Base-by-base conservation (phyloP, 2,329 filamentous ascomycete species). In the Alternaria hordeiaustralica region DNA sequence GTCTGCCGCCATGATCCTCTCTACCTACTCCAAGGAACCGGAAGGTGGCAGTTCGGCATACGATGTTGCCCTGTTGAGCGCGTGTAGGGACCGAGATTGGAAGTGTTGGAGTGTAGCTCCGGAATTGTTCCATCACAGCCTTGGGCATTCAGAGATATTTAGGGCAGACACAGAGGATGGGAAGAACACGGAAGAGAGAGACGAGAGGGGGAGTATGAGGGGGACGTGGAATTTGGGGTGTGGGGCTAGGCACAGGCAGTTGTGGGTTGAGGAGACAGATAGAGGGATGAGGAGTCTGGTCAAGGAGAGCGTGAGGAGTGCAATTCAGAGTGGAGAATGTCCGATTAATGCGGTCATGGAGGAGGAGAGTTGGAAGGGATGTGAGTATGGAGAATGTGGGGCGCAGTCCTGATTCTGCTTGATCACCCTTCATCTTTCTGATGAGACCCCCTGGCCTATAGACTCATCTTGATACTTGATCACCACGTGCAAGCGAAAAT, bases 81-180 rank as follows among this genome's bases (percentile, higher is more conserved):
- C 75, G 20, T 83, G 81, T 65, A 70, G 80, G 6, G 78, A 81
- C 58, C 43, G 65, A 0, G 74, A 71, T 7, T 76, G 77, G 67
- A 61, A 65, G 41, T 82, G 81, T 65, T 81, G 72, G 66, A 79
- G 71, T 20, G 74, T 77, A 4, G 75, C 72, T 25, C 80, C 80
- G 1, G 80, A 82, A 61, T 51, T 82, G n/a, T 81, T 82, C 58
- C 79, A 82, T 59, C 81, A 82, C 59, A 64, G 72, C 25, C 68
- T 74, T 18, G 74, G 67, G 7, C 59, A 54, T 23, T 78, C 71
- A 25, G 78, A 79, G 66, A 69, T 69, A 56, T 58, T 21, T 13
- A 51, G 49, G 44, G 63, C 60, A 12, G 63, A 67, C 23, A 36
- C 18, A 25, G 25, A 2, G 8, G 62, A 11, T 21, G 21, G 20